Conservation (phyloP, 2,329 filamentous ascomycete genomes). For the Botrytis fragariae region DNA sequence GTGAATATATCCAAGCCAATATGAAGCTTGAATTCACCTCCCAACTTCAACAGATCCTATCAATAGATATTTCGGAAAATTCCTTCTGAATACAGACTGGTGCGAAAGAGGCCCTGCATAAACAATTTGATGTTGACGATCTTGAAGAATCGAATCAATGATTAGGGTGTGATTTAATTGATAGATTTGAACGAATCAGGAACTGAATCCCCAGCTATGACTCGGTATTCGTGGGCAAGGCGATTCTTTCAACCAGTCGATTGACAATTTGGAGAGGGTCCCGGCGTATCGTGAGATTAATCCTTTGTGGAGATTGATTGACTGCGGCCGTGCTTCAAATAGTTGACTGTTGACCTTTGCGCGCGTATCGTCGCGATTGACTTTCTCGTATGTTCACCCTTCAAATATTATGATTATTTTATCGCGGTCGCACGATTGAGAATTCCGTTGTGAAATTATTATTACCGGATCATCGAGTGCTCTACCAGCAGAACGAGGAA, state of each 20-base stretch:
- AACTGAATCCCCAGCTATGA: background rate
- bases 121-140: constrained; percentile 5
- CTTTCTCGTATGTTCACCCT: constrained; percentile 2
- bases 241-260: background rate
- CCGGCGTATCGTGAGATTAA: constrained; percentile 14
- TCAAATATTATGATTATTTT: background rate
- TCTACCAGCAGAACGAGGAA: background rate
- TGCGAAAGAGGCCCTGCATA: constrained; percentile 5
- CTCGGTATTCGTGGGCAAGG: background rate
- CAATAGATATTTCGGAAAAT: background rate
- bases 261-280: constrained; percentile 1
- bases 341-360: constrained; percentile 1
- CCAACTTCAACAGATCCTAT: background rate
- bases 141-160: background rate
- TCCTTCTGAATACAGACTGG: constrained; percentile 2
- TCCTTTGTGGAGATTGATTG: constrained; percentile 13
- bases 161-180: background rate
- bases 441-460: background rate
- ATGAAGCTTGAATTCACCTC: background rate
- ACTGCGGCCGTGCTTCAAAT: constrained; percentile 6
- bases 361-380: constrained; percentile 15
- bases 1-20: background rate
- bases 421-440: background rate
- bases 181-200: background rate
- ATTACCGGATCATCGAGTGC: background rate